These are phyloP conservation scores for Fusarium anthophilum DNA, from an alignment of 2,329 filamentous ascomycete species.

Conservation along the genomic window DNA sequence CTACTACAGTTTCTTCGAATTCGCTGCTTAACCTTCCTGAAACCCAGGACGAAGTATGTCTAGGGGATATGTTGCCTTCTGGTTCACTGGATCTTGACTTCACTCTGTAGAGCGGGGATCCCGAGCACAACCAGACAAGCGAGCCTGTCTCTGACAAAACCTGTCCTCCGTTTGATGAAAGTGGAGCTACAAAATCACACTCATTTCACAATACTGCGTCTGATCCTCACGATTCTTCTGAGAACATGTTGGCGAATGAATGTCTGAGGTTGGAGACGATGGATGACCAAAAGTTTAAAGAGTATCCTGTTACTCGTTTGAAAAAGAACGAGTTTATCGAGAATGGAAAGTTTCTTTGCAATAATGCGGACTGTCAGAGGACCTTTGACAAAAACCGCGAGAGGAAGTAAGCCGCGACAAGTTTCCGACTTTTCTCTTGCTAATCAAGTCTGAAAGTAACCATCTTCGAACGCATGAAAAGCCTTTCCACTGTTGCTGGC, in stretches of 20 bases:
- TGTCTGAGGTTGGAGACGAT: not conserved
- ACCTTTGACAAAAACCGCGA: conserved; percentile 2
- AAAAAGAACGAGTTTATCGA: conserved; percentile 21
- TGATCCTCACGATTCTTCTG: not conserved
- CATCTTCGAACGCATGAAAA: conserved; percentile 31
- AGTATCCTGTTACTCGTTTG: conserved; percentile 14
- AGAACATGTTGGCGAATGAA: not conserved
- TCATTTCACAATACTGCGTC: not conserved
- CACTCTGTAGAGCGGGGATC: conserved; percentile 30
- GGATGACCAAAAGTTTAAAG: conserved; percentile 2
- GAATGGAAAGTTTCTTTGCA: conserved; percentile 23
- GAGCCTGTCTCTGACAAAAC: not conserved
- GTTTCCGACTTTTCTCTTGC: not conserved
- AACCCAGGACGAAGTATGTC: not conserved
- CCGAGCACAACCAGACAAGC: not conserved
- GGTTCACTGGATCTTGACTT: not conserved
- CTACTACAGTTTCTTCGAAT: not conserved
- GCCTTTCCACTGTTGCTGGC: conserved; percentile 25
- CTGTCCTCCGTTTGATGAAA: not conserved
- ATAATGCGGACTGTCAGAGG: conserved; percentile 1
- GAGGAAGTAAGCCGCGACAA: conserved; percentile 18
- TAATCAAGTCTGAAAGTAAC: conserved; percentile 14
- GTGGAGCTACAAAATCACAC: not conserved
- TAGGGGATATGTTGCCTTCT: not conserved
- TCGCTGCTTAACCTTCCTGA: not conserved